Evolutionary conservation across 176 grass and related monocot species (phyloP), one percentile per base, ranked within the genome.

Genomic region (Carex kokanica): DNA sequence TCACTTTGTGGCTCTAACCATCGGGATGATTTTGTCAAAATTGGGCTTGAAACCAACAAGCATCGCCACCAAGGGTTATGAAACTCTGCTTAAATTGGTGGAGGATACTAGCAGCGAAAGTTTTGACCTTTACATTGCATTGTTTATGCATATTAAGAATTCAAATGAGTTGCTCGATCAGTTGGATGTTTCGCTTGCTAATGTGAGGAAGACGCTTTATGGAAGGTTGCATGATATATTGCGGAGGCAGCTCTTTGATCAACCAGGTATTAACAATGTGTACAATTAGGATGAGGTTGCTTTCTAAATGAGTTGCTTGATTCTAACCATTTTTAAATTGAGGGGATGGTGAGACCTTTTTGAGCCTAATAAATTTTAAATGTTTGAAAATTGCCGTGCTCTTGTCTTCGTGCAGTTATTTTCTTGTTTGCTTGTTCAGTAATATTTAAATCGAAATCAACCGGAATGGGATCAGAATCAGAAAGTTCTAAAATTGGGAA

Each of bases 71-170:
- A 90, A 77, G 24, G 94, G 94, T 1, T 94, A 86, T 77, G 90
- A 97, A 87, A 85, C 91, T 64, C 88, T 97, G 90, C 94, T 97
- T 82, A 69, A 88, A 15, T 86, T 97, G 1, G 90, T 94, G 1
- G 91, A 92, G 17, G 93, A 97, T 90, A 97, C 91, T 59, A 91
- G 94, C 82, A 84, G 88, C 57, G 91, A 94, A 75, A 97, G 91
- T 88, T 97, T 94, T 61, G 91, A 94, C 58, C 94, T 94, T 25
- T 94, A 94, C 85, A 94, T 94, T 36, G 94, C 89, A 6, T 87
- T 97, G 54, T 97, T 97, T 87, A 92, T 97, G 94, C 93, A 97
- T 79, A 97, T 91, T 60, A 89, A 85, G 69, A 92, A 94, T 87
- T 89, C 94, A 11, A 94, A 79, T 2, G 90, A 94, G 80, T 78